These are phyloP conservation scores for Trichoderma brevicompactum DNA, from an alignment of 2,329 filamentous ascomycete genomes.

Conservation along the genomic window DNA sequence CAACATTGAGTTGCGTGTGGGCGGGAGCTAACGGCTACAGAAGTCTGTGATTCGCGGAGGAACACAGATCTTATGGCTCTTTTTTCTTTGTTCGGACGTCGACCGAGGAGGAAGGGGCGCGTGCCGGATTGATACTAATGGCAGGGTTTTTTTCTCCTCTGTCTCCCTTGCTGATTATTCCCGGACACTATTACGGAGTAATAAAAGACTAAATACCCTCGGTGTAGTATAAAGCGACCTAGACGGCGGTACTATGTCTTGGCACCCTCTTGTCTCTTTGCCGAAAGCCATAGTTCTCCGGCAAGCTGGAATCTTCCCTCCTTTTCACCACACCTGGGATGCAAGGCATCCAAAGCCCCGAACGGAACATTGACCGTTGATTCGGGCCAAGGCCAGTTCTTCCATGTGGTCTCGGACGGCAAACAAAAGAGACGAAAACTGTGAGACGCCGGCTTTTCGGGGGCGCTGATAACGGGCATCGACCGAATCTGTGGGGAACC, in stretches of 20 bases:
- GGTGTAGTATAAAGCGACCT: not conserved
- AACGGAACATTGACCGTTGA: not conserved
- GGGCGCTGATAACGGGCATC: constrained; percentile 25
- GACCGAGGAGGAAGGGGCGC: constrained; percentile 27
- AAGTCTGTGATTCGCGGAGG: constrained; percentile 25
- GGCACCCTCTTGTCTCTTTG: not conserved
- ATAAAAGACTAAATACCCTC: not conserved
- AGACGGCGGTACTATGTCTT: not conserved
- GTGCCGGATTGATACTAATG: constrained; percentile 22
- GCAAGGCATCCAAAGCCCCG: not conserved
- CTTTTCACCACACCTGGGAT: not conserved
- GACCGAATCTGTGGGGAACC: constrained; percentile 30
- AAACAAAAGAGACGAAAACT: not conserved
- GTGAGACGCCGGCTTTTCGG: constrained; percentile 3
- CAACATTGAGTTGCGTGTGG: constrained; percentile 17
- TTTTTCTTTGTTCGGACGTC: constrained; percentile 27
- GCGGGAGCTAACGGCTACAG: constrained; percentile 20
- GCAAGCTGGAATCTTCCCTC: not conserved
- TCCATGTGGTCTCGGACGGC: not conserved
- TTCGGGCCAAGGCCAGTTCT: not conserved
- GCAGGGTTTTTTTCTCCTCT: not conserved
- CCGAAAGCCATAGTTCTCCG: not conserved
- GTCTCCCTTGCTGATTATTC: constrained; percentile 17
- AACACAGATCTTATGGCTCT: constrained; percentile 1
- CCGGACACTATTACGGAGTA: not conserved